Evolutionary conservation across 2,329 filamentous ascomycete genomes (phyloP).

Genomic region (Fusarium chaquense): DNA sequence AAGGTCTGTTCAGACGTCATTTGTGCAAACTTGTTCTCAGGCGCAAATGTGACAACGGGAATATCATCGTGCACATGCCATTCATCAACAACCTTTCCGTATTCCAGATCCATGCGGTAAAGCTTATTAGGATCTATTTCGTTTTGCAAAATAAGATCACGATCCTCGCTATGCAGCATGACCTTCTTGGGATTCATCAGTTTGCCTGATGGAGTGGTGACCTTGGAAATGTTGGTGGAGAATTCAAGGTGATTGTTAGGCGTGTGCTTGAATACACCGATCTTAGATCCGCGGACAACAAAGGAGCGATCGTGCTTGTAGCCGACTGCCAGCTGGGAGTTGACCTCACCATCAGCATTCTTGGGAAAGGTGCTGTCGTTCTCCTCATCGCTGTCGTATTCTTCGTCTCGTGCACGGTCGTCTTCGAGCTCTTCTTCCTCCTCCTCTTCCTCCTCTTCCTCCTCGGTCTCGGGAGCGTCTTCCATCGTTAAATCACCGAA

Average conservation of each 20-base stretch:
- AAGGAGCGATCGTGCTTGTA: conserved; percentile 98
- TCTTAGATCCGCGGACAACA: conserved; percentile 96
- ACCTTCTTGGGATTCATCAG: conserved; percentile 96
- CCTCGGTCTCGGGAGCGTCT: conserved; percentile 67
- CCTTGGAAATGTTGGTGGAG: conserved; percentile 96
- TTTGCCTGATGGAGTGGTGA: conserved; percentile 87
- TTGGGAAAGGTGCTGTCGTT: conserved; percentile 80
- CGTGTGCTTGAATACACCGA: conserved; percentile 98
- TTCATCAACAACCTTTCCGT: conserved; percentile 97
- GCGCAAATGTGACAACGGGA: conserved; percentile 88
- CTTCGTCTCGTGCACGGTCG: conserved; percentile 76
- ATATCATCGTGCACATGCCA: conserved; percentile 99
- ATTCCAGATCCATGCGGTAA: conserved; percentile 97
- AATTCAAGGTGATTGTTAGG: conserved; percentile 93
- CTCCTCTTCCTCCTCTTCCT: conserved; percentile 64
- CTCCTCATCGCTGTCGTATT: conserved; percentile 77
- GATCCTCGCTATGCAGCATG: conserved; percentile 93
- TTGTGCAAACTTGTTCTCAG: conserved; percentile 97
- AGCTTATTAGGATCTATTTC: conserved; percentile 86
- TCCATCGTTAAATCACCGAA: conserved; percentile 96
- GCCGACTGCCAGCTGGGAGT: conserved; percentile 93
- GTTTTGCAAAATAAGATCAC: conserved; percentile 90
- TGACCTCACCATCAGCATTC: conserved; percentile 80
- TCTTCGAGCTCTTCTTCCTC: conserved; percentile 70
- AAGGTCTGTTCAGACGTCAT: conserved; percentile 97